phyloP scores from a whole-genome alignment of 331 rosid species.

The Spiraea crenata region DNA sequence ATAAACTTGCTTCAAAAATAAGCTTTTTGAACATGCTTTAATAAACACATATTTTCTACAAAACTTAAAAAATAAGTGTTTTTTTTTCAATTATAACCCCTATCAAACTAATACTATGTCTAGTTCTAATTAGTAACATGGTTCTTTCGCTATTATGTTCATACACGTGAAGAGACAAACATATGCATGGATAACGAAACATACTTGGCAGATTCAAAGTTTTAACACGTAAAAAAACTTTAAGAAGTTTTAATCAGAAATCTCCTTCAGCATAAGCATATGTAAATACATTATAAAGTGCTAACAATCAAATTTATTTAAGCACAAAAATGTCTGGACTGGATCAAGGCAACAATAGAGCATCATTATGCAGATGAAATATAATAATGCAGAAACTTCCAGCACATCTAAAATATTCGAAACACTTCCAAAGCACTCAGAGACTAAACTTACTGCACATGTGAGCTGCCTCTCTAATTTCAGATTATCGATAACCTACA shows the following conservation, averaged over 20 bases:
- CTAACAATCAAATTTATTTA: background rate
- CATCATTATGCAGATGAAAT: background rate
- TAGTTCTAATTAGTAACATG: background rate
- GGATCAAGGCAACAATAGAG: constrained; percentile 10
- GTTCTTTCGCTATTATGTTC: background rate
- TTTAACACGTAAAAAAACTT: too few species aligned
- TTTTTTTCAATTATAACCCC: too few species aligned
- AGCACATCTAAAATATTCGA: constrained; percentile 4
- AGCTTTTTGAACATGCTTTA: too few species aligned
- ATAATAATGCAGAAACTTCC: constrained; percentile 8
- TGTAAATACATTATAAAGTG: background rate
- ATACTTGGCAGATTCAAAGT: too few species aligned
- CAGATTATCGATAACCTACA: background rate
- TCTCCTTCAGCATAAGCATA: background rate
- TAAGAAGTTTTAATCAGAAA: background rate
- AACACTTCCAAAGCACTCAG: background rate
- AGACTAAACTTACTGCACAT: background rate
- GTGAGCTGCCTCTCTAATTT: constrained; percentile 3
- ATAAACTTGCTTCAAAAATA: too few species aligned
- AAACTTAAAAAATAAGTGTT: too few species aligned
- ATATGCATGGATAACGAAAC: background rate
- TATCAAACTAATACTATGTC: too few species aligned
- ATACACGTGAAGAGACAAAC: background rate
- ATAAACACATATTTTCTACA: too few species aligned
- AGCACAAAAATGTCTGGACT: constrained; percentile 1